Evolutionary conservation across 225 moss, liverwort and hornwort species (phyloP).

Genomic region (Physcomitrellopsis africana): DNA sequence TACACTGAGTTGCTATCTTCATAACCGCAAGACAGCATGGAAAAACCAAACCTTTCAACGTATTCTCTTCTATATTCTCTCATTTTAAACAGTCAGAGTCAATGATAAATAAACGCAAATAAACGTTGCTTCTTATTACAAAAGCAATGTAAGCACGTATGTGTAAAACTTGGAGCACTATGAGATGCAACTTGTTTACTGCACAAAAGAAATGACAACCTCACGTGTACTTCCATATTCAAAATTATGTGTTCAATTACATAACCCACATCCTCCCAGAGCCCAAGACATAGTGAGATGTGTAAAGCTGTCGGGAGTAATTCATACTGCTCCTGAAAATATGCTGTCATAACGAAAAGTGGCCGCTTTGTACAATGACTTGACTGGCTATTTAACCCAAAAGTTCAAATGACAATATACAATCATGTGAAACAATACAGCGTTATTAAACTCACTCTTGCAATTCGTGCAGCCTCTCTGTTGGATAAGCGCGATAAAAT

Average conservation of each 20-base stretch:
- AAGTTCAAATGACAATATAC: not conserved
- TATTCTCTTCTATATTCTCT: constrained; percentile 26
- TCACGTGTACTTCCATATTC: not conserved
- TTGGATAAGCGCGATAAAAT: constrained; percentile 80
- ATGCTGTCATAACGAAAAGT: too few species aligned
- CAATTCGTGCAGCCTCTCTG: constrained; percentile 79
- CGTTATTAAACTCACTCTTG: constrained; percentile 60
- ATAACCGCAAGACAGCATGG: not conserved
- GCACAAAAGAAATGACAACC: constrained; percentile 25
- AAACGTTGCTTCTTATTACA: constrained; percentile 32
- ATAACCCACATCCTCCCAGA: constrained; percentile 1
- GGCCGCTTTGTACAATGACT: not conserved
- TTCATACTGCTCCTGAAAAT: too few species aligned
- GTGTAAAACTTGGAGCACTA: constrained; percentile 28
- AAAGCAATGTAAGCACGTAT: not conserved
- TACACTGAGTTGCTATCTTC: constrained; percentile 11
- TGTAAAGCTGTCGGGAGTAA: not conserved
- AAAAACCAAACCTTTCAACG: constrained; percentile 28
- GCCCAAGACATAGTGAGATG: constrained; percentile 11
- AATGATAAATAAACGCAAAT: constrained; percentile 30
- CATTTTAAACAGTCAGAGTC: constrained; percentile 33
- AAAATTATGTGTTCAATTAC: constrained; percentile 7
- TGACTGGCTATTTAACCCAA: not conserved
- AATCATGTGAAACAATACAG: constrained; percentile 4
- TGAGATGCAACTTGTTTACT: constrained; percentile 31